phyloP scores from a whole-genome alignment of 2,329 filamentous ascomycete species.

The Penicillium freii region DNA sequence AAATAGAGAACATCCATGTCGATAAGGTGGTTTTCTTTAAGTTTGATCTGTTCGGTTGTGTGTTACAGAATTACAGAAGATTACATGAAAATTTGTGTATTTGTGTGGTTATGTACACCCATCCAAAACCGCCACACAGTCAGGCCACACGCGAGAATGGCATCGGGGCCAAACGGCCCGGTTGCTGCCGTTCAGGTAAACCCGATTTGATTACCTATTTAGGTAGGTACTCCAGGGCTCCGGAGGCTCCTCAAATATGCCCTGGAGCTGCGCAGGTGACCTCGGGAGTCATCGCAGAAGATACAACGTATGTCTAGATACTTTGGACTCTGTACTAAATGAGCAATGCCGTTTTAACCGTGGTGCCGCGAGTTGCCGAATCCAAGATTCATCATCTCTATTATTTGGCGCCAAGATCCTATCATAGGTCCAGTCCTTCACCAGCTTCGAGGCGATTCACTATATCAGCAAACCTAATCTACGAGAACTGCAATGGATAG shows the following conservation, averaged over 20 bases:
- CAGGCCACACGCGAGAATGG: slow-evolving; percentile 15
- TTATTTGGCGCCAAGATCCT: neutral
- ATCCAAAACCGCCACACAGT: neutral
- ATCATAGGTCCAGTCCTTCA: neutral
- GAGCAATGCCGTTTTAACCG: neutral
- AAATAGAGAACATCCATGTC: neutral
- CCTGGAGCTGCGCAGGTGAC: neutral
- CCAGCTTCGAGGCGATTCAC: neutral
- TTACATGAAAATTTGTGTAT: too few relatives aligned
- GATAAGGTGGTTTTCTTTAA: neutral
- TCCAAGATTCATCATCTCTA: neutral
- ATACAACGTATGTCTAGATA: too few relatives aligned
- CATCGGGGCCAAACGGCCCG: neutral
- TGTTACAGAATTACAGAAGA: too few relatives aligned
- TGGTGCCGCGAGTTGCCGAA: neutral
- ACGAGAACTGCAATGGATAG: neutral
- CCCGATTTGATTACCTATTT: neutral
- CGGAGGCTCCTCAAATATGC: too few relatives aligned
- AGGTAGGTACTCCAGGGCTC: too few relatives aligned
- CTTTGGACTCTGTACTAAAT: too few relatives aligned
- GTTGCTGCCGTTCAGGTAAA: neutral
- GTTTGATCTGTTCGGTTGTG: too few relatives aligned
- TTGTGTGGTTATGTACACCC: too few relatives aligned
- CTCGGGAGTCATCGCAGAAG: neutral
- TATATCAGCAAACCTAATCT: neutral